A percentile compares a stretch with the other conserved stretches of the same genome.
phyloP scores from a whole-genome alignment of 441 rosid species.

The Gossypium davidsonii region DNA sequence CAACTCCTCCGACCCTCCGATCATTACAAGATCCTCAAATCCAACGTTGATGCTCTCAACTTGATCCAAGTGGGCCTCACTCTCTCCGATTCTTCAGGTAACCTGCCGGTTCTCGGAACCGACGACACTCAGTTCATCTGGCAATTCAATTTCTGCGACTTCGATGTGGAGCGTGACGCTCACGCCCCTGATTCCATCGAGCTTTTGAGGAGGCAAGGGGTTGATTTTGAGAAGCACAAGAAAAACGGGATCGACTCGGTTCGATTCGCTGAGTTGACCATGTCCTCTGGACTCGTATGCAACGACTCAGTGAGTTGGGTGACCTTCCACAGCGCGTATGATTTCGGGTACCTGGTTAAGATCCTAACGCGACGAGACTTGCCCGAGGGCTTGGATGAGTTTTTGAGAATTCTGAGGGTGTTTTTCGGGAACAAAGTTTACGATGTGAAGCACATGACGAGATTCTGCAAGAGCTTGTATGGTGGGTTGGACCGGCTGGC shows the following conservation, averaged over 20 bases:
- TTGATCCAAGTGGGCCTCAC: constrained; percentile 86
- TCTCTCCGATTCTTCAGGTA: constrained; percentile 65
- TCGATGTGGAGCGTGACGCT: constrained; percentile 53
- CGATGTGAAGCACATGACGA: constrained; percentile 75
- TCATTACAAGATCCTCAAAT: constrained; percentile 61
- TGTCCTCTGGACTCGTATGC: constrained; percentile 80
- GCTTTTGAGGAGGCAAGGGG: constrained; percentile 67
- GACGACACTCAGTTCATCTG: constrained; percentile 44
- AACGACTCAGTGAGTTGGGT: constrained; percentile 81
- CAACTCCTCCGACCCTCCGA: constrained; percentile 37
- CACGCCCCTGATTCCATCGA: constrained; percentile 79
- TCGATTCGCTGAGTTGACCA: constrained; percentile 68
- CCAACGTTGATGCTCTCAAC: constrained; percentile 69
- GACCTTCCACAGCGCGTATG: constrained; percentile 90
- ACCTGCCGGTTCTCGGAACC: constrained; percentile 51
- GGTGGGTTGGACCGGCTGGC: constrained; percentile 90
- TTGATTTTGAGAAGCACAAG: constrained; percentile 57
- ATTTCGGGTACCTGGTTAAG: constrained; percentile 76
- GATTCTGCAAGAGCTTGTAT: constrained; percentile 61
- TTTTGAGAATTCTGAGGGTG: constrained; percentile 41
- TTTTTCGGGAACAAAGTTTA: constrained; percentile 57
- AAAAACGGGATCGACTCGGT: constrained; percentile 52
- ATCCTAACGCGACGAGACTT: constrained; percentile 51
- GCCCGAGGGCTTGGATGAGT: constrained; percentile 42
- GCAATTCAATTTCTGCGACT: constrained; percentile 82